These are phyloP conservation scores for Annona squamosa DNA, from an alignment of 164 flowering plant genomes.

Conservation along the genomic window DNA sequence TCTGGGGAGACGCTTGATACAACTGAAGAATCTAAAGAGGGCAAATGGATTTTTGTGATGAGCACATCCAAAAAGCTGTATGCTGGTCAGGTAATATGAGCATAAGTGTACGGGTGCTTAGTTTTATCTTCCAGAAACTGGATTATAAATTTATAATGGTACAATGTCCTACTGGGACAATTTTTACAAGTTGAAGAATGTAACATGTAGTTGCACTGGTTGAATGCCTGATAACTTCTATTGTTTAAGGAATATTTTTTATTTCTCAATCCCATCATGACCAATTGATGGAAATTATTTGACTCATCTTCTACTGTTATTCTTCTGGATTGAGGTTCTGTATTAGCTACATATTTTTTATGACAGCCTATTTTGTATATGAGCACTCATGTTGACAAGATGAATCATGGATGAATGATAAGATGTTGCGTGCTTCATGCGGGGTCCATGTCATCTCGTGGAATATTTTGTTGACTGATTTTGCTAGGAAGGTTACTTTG, in stretches of 20 bases:
- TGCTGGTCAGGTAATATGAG: slow-evolving; percentile 58
- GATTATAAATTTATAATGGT: not conserved
- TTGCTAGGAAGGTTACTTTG: not conserved
- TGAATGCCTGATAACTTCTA: not conserved
- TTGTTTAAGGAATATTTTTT: not conserved
- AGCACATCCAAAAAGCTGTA: slow-evolving; percentile 72
- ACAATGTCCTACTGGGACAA: not conserved
- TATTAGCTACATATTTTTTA: not conserved
- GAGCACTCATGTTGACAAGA: not conserved
- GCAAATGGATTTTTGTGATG: slow-evolving; percentile 89
- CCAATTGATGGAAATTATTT: not conserved
- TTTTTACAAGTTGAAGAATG: not conserved
- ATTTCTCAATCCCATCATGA: not conserved
- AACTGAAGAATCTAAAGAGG: slow-evolving; percentile 21
- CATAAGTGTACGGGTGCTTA: slow-evolving; percentile 3
- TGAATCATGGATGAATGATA: not conserved
- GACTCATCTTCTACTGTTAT: not conserved
- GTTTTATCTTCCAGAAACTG: not conserved
- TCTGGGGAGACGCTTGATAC: slow-evolving; percentile 58
- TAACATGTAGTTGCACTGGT: not conserved
- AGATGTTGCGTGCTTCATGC: not conserved
- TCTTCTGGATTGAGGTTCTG: not conserved
- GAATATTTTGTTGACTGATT: too few relatives aligned
- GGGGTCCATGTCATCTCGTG: not conserved
- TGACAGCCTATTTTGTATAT: not conserved